Evolutionary conservation across 1,139 yeast genomes (phyloP).

Genomic region (Taiozyma sp.): DNA sequence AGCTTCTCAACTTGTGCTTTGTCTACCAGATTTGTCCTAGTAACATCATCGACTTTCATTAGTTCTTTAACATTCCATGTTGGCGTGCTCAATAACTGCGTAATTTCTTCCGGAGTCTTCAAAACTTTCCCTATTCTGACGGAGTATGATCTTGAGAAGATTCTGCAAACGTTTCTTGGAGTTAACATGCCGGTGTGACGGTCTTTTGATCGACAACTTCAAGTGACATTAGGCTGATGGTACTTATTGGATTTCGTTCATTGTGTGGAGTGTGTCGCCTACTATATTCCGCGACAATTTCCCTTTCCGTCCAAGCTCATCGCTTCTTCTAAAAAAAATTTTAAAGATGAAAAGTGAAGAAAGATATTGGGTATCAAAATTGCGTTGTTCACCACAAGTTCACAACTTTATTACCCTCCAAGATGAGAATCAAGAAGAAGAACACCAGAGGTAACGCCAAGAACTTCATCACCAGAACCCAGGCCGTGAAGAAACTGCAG

Average conservation of each 20-base stretch:
- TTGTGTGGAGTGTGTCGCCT: background rate
- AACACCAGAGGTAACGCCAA: constrained; percentile 88
- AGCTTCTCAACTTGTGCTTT: constrained; percentile 19
- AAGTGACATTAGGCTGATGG: no score
- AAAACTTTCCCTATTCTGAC: background rate
- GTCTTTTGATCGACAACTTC: background rate
- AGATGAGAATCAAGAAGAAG: constrained; percentile 70
- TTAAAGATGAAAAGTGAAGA: background rate
- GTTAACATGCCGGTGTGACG: background rate
- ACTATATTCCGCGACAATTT: background rate
- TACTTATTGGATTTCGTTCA: background rate
- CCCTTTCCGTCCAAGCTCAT: background rate
- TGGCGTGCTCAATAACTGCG: constrained; percentile 16
- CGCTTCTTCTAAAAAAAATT: background rate
- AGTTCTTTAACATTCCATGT: constrained; percentile 22
- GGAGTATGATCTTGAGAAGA: background rate
- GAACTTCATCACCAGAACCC: constrained; percentile 90
- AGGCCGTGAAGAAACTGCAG: constrained; percentile 89
- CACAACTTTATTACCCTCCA: constrained; percentile 21
- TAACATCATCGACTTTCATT: background rate
- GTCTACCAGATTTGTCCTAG: constrained; percentile 3
- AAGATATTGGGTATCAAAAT: background rate
- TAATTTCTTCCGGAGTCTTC: constrained; percentile 13
- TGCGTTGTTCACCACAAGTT: background rate
- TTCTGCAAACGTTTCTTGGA: background rate